Base-by-base conservation (phyloP, 139 green algal genomes). In the Raphidocelis subcapitata region DNA sequence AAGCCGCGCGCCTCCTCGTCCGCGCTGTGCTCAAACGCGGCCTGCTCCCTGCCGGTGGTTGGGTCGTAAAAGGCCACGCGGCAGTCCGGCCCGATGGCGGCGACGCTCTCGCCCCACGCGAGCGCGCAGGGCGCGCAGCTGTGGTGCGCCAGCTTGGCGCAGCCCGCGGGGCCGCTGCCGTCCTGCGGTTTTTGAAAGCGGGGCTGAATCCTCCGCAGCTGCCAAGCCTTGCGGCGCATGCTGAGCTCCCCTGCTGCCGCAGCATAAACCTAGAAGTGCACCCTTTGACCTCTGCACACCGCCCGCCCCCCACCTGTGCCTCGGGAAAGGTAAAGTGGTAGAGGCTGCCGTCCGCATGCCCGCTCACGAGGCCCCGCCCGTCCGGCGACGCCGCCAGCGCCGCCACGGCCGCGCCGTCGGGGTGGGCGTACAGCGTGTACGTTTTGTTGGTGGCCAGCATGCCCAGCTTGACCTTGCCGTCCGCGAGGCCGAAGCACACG, bases 291-390 rank as follows among this genome's bases (percentile, higher is more conserved):
- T 12, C 8, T 8, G 8, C 41, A 8, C 41, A 49, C 41, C 8
- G 41, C 35, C 44, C 35, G 28, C 47, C 55, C 28, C 69, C 59
- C 29, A 80, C 79, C 60, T 87, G 82, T 29, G 85, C 80, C 21
- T 86, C 77, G 2, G 85, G 81, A 56, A 95, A 94, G 35, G 67
- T 83, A 63, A 92, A 93, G 16, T 71, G 68, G 59, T 86, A 93
- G 23, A 96, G 81, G 49, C 81, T 84, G n/a, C 90, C 86, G 63
- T 96, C 91, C 46, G 85, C 37, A 61, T 96, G 91, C 2, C 84
- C 86, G 14, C 77, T 88, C 24, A 91, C 63, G 12, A 93, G 76
- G 2, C 80, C 78, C 51, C 80, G 74, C 62, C 88, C 90, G 51
- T 91, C 88, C 15, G 73, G 76, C 71, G 67, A 85, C 44, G 76